A percentile compares a stretch with the other conserved stretches of the same genome.
Evolutionary conservation across 2,329 filamentous ascomycete genomes (phyloP).

Genomic region (Aurifilum marmelostoma): DNA sequence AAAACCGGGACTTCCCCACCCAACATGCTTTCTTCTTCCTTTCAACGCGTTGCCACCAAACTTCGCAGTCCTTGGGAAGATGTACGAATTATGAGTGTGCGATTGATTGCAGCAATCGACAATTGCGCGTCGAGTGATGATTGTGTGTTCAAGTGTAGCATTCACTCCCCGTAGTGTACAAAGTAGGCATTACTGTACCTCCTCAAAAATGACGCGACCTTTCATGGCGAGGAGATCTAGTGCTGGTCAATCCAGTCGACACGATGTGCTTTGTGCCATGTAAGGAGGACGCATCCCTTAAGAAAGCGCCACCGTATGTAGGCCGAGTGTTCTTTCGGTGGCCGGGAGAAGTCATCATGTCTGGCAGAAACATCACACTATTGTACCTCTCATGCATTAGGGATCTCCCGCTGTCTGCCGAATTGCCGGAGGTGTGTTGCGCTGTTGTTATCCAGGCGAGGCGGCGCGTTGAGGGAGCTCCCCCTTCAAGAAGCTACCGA

Average conservation of each 20-base stretch:
- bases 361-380: background rate
- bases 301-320: background rate
- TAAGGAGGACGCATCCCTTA: background rate
- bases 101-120: background rate
- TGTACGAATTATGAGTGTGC: background rate
- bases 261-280: background rate
- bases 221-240: background rate
- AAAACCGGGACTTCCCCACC: constrained; percentile 15
- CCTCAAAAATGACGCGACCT: background rate
- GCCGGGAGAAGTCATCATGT: background rate
- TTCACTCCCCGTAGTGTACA: background rate
- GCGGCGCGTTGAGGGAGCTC: background rate
- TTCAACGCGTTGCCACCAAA: constrained; percentile 3
- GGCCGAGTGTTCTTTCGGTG: background rate
- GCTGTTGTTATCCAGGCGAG: background rate
- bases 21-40: background rate
- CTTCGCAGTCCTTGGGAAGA: background rate
- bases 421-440: background rate
- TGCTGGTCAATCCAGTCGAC: background rate
- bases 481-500: no score
- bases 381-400: background rate
- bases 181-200: background rate
- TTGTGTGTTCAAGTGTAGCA: background rate
- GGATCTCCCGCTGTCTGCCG: background rate
- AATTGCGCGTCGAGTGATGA: background rate